phyloP scores from a whole-genome alignment of 768 basidiomycete genomes.

The Boletus bicolor region DNA sequence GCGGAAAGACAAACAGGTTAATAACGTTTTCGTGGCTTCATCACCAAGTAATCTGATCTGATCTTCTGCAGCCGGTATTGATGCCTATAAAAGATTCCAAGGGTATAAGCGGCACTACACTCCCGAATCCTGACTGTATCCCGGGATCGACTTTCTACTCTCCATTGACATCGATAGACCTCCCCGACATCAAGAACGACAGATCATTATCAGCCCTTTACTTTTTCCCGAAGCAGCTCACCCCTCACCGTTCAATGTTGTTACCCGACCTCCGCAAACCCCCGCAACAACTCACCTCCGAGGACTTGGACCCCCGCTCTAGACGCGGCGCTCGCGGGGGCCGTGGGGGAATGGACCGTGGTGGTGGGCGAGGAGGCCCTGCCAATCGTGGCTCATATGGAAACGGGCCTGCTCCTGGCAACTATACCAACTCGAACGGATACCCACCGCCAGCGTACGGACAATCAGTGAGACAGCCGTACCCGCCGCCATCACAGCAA shows the following conservation, averaged over 20 bases:
- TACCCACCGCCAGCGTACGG: conserved; percentile 20
- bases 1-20: conserved; percentile 72
- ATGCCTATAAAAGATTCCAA: conserved; percentile 68
- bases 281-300: conserved; percentile 55
- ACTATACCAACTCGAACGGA: conserved; percentile 17
- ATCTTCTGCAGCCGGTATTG: conserved; percentile 56
- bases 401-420: conserved; percentile 3
- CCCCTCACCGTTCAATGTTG: conserved; percentile 81
- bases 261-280: conserved; percentile 68
- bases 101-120: conserved; percentile 76
- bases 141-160: conserved; percentile 89
- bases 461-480: conserved; percentile 17
- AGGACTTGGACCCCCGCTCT: conserved; percentile 66
- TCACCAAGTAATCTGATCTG: conserved; percentile 13
- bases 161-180: conserved; percentile 56
- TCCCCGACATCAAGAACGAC: conserved; percentile 84
- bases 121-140: conserved; percentile 84
- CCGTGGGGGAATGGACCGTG: conserved; percentile 38
- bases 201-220: conserved; percentile 83
- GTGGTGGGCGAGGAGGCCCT: conserved; percentile 34
- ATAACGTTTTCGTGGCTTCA: conserved; percentile 21
- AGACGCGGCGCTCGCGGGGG: conserved; percentile 53
- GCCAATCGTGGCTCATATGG: conserved; percentile 22
- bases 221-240: conserved; percentile 83
- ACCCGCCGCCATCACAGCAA: conserved; percentile 15